These are phyloP conservation scores for Rhytidiadelphus loreus DNA, from an alignment of 225 moss, liverwort and hornwort genomes.

Conservation along the genomic window DNA sequence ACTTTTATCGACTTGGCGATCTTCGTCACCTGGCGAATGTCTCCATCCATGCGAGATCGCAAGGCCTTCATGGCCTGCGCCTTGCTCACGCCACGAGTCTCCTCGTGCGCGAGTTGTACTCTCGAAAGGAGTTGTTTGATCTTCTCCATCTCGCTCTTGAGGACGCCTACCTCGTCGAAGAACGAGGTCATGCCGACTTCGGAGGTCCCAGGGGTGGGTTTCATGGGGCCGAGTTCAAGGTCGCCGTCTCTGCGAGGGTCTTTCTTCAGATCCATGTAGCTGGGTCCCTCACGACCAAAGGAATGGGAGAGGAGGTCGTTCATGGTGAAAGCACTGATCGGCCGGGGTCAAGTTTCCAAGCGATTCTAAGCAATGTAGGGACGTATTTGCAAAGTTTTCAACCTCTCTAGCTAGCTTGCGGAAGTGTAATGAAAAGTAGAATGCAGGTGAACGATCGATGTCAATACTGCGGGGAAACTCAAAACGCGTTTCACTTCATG, in stretches of 20 bases:
- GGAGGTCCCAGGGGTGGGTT: neutral
- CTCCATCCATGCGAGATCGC: conserved; percentile 31
- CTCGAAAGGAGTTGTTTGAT: conserved; percentile 15
- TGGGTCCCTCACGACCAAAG: conserved; percentile 17
- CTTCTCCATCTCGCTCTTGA: conserved; percentile 37
- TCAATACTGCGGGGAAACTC: neutral
- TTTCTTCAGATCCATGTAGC: conserved; percentile 41
- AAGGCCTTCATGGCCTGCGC: conserved; percentile 40
- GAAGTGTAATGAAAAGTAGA: neutral
- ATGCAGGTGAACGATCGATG: neutral
- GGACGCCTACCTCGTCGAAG: conserved; percentile 17
- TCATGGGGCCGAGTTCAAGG: conserved; percentile 5
- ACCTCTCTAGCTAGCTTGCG: neutral
- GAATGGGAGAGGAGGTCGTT: conserved; percentile 44
- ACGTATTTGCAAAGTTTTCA: neutral
- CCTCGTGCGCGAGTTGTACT: conserved; percentile 25
- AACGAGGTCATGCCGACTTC: conserved; percentile 30
- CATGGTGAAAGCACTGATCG: conserved; percentile 4
- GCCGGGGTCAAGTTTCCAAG: neutral
- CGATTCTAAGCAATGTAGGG: neutral
- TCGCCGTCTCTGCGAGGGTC: conserved; percentile 16
- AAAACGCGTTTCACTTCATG: neutral
- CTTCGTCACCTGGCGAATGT: conserved; percentile 32
- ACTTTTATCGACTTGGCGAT: conserved; percentile 23
- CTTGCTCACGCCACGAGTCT: conserved; percentile 10